Base-by-base conservation (phyloP, 2,329 filamentous ascomycete genomes). In the Pyrenochaeta sp. region DNA sequence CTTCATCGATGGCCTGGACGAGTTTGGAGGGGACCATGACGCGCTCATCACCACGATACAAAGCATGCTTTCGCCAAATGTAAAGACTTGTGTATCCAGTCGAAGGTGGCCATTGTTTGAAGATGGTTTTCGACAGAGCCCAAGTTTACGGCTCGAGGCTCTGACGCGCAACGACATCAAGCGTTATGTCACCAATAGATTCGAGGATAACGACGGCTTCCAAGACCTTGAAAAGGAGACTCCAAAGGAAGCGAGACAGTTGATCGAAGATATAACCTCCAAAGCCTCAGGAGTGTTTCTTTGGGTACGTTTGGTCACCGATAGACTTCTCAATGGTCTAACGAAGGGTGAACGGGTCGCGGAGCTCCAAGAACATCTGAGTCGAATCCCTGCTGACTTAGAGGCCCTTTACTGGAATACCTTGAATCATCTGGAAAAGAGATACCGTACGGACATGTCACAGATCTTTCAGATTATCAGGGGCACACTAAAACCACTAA, bases 1-100 rank as follows among this genome's bases (percentile, higher is more conserved):
- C 17, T 45, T 62, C 30, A 46, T 60, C 9, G 57, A 59, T 24
- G 57, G 53, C 0, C 20, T 62, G 3, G 57, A 62, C 23, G 59
- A 60, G 23, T 53, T 51, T 15, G 44, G 57, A 7, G 54, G 51
- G 7, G 47, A 55, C 18, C 42, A 54, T 19, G 24, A 13, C 13
- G 42, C 52, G 7, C 8, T 56, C 5, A 11, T 42, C 3, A 9
- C 36, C 8, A 51, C 44, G 9, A 15, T 56, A 8, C 13, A 17
- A 7, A 31, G 28, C 8, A 14, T 48, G 8, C 26, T 35, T 15
- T 22, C 21, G 2, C 23, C 20, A 13, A 21, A 40, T 13, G 15
- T 58, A 24, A 61, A 61, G 19, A 3, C 59, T 0, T 23, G 53
- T 6, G 41, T 56, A 3, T 59, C 58, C 1, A 55, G 53, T 23